These are phyloP conservation scores for Solanum ossicruentum DNA, from an alignment of 257 asterid species.

Conservation along the genomic window DNA sequence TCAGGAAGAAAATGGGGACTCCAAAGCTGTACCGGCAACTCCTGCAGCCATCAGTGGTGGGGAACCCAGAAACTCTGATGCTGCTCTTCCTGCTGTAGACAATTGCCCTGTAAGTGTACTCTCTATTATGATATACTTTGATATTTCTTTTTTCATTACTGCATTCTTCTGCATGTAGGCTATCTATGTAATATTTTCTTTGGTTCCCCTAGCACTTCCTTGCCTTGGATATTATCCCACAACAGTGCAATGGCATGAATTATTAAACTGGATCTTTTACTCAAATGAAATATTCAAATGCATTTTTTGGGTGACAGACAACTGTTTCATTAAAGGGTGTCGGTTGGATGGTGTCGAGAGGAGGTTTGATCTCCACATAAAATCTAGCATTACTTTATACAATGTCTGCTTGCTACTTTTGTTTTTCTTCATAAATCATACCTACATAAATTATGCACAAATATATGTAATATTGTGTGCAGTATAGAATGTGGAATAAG, in stretches of 20 bases:
- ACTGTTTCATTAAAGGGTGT: background rate
- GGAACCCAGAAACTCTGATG: constrained; percentile 24
- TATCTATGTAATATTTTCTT: background rate
- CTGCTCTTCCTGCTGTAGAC: constrained; percentile 51
- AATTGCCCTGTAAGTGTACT: background rate
- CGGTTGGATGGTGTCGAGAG: background rate
- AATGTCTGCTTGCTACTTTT: background rate
- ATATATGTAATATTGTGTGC: background rate
- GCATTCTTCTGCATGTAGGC: background rate
- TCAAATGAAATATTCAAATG: background rate
- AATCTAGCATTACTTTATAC: background rate
- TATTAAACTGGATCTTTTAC: background rate
- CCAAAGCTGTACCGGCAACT: constrained; percentile 14
- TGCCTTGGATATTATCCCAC: background rate
- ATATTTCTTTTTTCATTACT: background rate
- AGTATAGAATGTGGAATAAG: background rate
- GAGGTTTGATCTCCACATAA: background rate
- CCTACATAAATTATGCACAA: background rate
- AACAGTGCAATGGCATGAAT: background rate
- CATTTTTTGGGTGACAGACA: background rate
- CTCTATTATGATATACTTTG: background rate
- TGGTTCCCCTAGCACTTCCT: background rate
- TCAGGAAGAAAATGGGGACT: constrained; percentile 26
- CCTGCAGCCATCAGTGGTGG: constrained; percentile 18
- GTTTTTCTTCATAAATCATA: background rate